Conservation (phyloP, 352 stramenopile species). For the Phytophthora citrophthora region DNA sequence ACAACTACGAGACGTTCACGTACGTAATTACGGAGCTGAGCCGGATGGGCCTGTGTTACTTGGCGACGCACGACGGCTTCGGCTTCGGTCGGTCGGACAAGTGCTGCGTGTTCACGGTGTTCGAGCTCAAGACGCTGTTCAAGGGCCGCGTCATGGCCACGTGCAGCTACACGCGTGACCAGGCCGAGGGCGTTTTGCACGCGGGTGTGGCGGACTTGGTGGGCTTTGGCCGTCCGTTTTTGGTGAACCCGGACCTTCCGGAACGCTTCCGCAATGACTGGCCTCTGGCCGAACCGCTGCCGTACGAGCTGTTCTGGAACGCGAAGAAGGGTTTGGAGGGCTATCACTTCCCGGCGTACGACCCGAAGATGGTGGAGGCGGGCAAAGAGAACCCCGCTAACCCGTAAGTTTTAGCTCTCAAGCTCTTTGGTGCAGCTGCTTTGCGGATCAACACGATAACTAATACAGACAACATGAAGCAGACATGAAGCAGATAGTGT, state of each 20-base stretch:
- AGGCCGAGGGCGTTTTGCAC: slow-evolving; percentile 41
- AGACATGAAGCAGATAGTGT: no score
- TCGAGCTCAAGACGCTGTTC: slow-evolving; percentile 40
- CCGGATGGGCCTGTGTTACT: slow-evolving; percentile 42
- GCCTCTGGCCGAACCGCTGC: slow-evolving; percentile 13
- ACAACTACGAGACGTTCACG: slow-evolving; percentile 56
- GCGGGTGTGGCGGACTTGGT: slow-evolving; percentile 38
- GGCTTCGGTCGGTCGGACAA: slow-evolving; percentile 44
- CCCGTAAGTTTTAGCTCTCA: background rate
- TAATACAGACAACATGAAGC: no score
- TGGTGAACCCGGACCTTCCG: slow-evolving; percentile 48
- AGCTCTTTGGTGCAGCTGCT: no score
- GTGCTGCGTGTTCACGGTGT: slow-evolving; percentile 28
- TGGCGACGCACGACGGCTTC: slow-evolving; percentile 44
- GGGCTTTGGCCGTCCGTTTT: slow-evolving; percentile 36
- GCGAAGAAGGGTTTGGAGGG: slow-evolving; percentile 21
- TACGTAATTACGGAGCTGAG: slow-evolving; percentile 42
- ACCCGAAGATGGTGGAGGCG: slow-evolving; percentile 9
- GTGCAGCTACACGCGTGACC: slow-evolving; percentile 45
- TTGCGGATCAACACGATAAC: no score
- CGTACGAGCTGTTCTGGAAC: slow-evolving; percentile 29
- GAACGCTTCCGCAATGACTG: slow-evolving; percentile 35
- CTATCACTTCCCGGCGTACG: slow-evolving; percentile 23
- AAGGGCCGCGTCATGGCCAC: slow-evolving; percentile 32
- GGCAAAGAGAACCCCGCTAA: slow-evolving; percentile 10